Evolutionary conservation across 306 rosid species (phyloP).

Genomic region (Vigna nakashimae): DNA sequence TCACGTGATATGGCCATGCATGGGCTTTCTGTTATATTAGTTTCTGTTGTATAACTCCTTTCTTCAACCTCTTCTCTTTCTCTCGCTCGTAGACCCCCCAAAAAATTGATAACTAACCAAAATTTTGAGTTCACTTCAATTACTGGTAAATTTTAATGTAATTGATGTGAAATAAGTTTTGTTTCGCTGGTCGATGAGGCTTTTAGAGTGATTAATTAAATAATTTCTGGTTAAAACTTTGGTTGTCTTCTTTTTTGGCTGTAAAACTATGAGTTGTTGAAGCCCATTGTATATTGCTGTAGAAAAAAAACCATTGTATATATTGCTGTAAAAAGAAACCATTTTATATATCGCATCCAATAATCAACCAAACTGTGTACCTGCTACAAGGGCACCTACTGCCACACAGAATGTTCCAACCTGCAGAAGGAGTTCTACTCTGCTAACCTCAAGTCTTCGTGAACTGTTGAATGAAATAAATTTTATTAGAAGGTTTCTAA

Average conservation of each 20-base stretch:
- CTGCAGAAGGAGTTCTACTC: conserved; percentile 96
- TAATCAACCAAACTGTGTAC: conserved; percentile 47
- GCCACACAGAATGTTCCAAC: conserved; percentile 96
- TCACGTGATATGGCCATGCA: too few species aligned
- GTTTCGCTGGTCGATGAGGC: conserved; percentile 2
- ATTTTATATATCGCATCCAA: conserved; percentile 18
- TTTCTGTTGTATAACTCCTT: too few species aligned
- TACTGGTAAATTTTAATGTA: neutral
- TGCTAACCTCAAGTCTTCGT: conserved; percentile 97
- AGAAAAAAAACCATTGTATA: neutral
- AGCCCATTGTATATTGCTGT: neutral
- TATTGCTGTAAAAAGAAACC: too few species aligned
- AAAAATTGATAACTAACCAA: neutral
- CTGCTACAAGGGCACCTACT: conserved; percentile 93
- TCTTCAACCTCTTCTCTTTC: too few species aligned
- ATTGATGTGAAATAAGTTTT: conserved; percentile 23
- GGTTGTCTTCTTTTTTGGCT: too few species aligned
- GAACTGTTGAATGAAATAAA: conserved; percentile 67
- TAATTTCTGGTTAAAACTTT: conserved; percentile 5
- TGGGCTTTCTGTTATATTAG: too few species aligned
- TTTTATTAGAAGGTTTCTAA: conserved; percentile 25
- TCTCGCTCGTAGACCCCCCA: too few species aligned
- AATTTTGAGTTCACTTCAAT: neutral
- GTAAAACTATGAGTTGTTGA: neutral
- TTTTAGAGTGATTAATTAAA: conserved; percentile 12